Evolutionary conservation across 2,329 filamentous ascomycete species (phyloP).

Genomic region (Colletotrichum australisinense): DNA sequence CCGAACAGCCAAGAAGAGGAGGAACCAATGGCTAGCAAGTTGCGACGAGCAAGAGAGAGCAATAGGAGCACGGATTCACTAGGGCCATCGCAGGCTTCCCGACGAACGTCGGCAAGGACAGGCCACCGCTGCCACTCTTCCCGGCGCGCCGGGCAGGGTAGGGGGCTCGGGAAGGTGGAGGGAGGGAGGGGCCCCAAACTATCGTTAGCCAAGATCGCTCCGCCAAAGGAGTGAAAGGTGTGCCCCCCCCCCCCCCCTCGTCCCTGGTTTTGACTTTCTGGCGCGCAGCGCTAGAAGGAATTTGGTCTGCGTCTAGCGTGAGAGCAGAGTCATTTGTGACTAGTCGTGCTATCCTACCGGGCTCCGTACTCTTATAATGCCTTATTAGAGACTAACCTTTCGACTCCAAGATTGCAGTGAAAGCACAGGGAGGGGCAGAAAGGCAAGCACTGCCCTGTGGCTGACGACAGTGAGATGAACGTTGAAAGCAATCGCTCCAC

Average conservation of each 20-base stretch:
- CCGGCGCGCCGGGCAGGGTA: constrained; percentile 22
- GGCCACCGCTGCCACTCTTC: constrained; percentile 23
- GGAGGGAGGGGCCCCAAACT: neutral
- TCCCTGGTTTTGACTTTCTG: neutral
- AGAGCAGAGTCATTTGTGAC: neutral
- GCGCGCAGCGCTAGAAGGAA: constrained; percentile 15
- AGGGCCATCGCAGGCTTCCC: constrained; percentile 19
- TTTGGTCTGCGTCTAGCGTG: constrained; percentile 19
- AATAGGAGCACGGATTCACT: neutral
- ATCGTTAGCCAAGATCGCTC: neutral
- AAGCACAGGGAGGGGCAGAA: neutral
- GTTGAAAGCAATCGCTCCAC: neutral
- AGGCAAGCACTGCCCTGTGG: constrained; percentile 8
- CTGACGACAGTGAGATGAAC: neutral
- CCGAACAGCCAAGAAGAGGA: neutral
- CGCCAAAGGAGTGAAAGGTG: neutral
- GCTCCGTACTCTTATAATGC: neutral
- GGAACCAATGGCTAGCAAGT: neutral
- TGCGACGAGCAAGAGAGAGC: neutral
- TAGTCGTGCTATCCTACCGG: neutral
- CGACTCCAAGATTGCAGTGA: constrained; percentile 15
- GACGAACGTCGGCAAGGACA: constrained; percentile 28
- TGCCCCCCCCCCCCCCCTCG: neutral
- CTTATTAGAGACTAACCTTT: neutral
- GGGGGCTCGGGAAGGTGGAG: neutral